Conservation (phyloP, 192 early-diverging fungal species). For the Jimgerdemannia flammicorona region DNA sequence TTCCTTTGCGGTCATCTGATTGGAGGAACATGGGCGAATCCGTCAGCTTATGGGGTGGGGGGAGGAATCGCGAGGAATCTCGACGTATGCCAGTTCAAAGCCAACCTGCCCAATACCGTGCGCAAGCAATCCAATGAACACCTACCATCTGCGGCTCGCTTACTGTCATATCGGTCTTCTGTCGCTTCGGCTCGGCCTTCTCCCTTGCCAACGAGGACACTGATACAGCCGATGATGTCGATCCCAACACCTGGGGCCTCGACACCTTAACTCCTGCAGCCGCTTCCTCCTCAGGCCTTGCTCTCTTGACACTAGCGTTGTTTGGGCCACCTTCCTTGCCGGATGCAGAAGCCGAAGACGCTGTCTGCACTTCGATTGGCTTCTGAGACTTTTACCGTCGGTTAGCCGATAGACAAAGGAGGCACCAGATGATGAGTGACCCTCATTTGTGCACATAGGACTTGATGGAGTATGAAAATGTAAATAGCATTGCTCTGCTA, state of each 20-base stretch:
- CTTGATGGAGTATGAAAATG: not conserved
- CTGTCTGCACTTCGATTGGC: not conserved
- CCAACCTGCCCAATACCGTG: too few relatives aligned
- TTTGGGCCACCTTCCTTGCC: not conserved
- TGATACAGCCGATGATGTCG: not conserved
- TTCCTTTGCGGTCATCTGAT: not conserved
- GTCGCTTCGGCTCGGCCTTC: not conserved
- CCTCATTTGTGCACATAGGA: too few relatives aligned
- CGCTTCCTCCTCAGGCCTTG: not conserved
- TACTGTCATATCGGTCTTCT: not conserved
- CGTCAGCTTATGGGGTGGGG: not conserved
- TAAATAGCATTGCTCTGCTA: not conserved
- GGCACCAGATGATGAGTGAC: too few relatives aligned
- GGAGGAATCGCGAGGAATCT: not conserved
- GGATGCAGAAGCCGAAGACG: not conserved
- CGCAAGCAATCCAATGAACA: not conserved
- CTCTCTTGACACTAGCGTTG: not conserved
- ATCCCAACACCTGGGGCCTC: not conserved
- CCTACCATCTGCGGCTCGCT: not conserved
- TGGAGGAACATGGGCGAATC: not conserved
- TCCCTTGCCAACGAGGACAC: not conserved
- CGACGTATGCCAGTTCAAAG: not conserved
- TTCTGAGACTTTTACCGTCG: not conserved
- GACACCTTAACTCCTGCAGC: not conserved
- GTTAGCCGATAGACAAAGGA: too few relatives aligned